These are phyloP conservation scores for Globisporangium spinosum DNA, from an alignment of 352 stramenopile species.

Conservation along the genomic window DNA sequence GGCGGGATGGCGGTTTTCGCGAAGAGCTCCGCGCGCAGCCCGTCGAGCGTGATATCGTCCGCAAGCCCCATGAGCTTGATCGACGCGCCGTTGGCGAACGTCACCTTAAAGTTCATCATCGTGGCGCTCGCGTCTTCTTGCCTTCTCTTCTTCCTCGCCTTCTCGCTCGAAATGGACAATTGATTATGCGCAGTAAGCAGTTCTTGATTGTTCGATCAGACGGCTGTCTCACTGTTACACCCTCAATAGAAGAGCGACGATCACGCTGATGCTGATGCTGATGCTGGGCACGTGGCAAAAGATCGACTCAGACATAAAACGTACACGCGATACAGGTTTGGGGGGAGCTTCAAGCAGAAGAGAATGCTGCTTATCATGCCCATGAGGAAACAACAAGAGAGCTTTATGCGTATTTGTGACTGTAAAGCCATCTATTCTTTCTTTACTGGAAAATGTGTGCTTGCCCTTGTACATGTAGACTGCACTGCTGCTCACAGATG, in stretches of 20 bases:
- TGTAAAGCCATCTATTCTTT: too few species aligned
- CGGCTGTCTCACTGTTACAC: conserved; percentile 3
- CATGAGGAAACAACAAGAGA: too few species aligned
- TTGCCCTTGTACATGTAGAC: not conserved
- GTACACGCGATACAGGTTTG: not conserved
- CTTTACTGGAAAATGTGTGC: not conserved
- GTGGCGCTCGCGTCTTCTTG: not conserved
- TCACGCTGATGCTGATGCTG: not conserved
- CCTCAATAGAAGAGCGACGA: conserved; percentile 9
- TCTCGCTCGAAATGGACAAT: not conserved
- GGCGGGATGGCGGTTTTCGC: conserved; percentile 55
- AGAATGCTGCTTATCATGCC: not conserved
- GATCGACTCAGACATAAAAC: not conserved
- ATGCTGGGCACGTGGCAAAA: conserved; percentile 9
- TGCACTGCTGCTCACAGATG: not conserved
- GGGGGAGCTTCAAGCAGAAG: not conserved
- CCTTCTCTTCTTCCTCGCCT: not conserved
- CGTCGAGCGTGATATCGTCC: conserved; percentile 60
- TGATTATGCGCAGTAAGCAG: not conserved
- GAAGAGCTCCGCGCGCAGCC: conserved; percentile 42
- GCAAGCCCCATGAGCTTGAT: conserved; percentile 63
- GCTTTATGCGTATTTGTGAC: too few species aligned
- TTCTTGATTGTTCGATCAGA: conserved; percentile 19
- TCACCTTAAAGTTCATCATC: conserved; percentile 63
- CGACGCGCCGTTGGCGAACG: conserved; percentile 69